A percentile compares a stretch with the other conserved stretches of the same genome.
Conservation (phyloP, 139 green algal genomes). For the Chlamydomonas sp. region DNA sequence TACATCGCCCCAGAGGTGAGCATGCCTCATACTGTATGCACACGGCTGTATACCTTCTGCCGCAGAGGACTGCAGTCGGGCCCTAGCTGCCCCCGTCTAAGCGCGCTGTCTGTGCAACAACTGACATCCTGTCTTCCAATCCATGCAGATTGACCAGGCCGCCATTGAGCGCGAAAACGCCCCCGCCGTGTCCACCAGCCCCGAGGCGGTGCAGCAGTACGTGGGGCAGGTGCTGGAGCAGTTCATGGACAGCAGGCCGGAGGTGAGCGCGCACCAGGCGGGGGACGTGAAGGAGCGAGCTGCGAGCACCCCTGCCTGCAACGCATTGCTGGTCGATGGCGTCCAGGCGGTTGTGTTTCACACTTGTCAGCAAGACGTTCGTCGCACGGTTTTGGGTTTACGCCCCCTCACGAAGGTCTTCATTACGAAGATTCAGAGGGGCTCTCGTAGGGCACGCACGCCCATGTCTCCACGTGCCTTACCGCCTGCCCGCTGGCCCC, state of each 20-base stretch:
- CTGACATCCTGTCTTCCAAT: not conserved
- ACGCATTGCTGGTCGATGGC: too few relatives aligned
- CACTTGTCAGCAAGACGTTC: too few relatives aligned
- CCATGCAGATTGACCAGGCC: conserved; percentile 26
- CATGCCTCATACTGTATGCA: not conserved
- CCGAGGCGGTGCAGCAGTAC: conserved; percentile 9
- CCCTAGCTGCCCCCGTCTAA: not conserved
- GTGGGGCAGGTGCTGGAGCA: conserved; percentile 18
- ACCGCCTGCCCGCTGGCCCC: not conserved
- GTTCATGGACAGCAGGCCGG: conserved; percentile 24
- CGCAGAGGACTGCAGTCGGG: not conserved
- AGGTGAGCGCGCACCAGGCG: not conserved
- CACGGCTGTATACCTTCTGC: too few relatives aligned
- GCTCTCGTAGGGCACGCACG: not conserved
- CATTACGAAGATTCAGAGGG: too few relatives aligned
- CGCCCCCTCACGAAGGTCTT: too few relatives aligned
- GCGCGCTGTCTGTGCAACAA: too few relatives aligned
- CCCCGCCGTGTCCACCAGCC: conserved; percentile 3
- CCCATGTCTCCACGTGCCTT: not conserved
- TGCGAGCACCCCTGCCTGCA: too few relatives aligned
- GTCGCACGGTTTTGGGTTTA: too few relatives aligned
- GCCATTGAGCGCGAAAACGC: conserved; percentile 32
- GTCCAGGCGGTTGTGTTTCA: too few relatives aligned
- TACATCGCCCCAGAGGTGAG: conserved; percentile 30
- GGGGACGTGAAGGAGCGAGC: too few relatives aligned